Evolutionary conservation across 2,329 filamentous ascomycete genomes (phyloP).

Genomic region (Aquanectria penicillioides): DNA sequence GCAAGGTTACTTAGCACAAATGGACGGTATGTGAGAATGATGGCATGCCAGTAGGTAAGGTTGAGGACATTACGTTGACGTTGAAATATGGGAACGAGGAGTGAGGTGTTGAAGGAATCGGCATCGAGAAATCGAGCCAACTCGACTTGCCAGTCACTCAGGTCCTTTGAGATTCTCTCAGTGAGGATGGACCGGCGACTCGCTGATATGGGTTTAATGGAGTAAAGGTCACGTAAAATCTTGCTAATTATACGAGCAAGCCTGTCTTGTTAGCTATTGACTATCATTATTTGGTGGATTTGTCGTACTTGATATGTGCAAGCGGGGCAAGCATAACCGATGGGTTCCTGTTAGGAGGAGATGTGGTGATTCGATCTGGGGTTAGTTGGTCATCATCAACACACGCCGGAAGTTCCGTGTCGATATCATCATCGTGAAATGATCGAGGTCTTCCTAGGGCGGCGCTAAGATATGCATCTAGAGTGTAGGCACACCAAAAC

Average conservation of each 20-base stretch:
- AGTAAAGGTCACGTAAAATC: constrained; percentile 49
- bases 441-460: constrained; percentile 36
- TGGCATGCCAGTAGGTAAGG: constrained; percentile 54
- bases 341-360: constrained; percentile 14
- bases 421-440: constrained; percentile 41
- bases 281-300: accelerated
- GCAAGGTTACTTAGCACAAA: constrained; percentile 50
- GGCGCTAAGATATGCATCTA: constrained; percentile 38
- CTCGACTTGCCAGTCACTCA: constrained; percentile 48
- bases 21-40: constrained; percentile 52
- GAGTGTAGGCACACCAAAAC: constrained; percentile 39
- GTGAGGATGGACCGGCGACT: constrained; percentile 40
- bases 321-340: constrained; percentile 48
- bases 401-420: constrained; percentile 35
- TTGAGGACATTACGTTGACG: constrained; percentile 54
- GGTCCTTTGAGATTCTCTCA: constrained; percentile 41
- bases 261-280: constrained; percentile 24
- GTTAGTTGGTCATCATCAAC: constrained; percentile 36
- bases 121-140: constrained; percentile 51
- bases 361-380: constrained; percentile 28
- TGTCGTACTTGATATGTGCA: constrained; percentile 47
- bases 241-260: constrained; percentile 48
- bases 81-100: constrained; percentile 52
- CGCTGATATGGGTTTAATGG: constrained; percentile 46
- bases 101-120: constrained; percentile 46